phyloP scores from a whole-genome alignment of 148 eudicot genomes.

The Fallopia convolvulus region DNA sequence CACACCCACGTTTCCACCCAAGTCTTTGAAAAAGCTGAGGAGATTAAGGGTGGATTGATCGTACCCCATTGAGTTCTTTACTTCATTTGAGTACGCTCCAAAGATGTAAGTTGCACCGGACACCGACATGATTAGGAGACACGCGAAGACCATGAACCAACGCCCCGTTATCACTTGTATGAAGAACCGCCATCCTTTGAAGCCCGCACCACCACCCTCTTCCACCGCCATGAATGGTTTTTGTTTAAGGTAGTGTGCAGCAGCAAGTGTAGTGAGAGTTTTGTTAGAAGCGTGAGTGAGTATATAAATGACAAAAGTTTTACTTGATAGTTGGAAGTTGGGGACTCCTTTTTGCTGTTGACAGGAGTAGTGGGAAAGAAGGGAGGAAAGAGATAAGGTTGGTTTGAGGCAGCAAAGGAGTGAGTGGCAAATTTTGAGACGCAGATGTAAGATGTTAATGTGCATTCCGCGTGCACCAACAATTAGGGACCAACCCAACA shows the following conservation, averaged over 20 bases:
- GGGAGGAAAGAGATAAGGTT: neutral
- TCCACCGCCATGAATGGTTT: neutral
- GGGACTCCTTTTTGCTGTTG: neutral
- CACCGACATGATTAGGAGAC: conserved; percentile 4
- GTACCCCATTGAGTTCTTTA: neutral
- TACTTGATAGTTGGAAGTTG: neutral
- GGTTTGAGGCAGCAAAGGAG: neutral
- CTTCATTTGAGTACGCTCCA: conserved; percentile 5
- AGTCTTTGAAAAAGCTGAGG: conserved; percentile 11
- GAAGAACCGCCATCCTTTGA: neutral
- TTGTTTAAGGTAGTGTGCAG: too few relatives aligned
- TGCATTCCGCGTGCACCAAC: conserved; percentile 1
- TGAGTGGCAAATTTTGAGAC: neutral
- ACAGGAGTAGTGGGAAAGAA: neutral
- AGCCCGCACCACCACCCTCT: neutral
- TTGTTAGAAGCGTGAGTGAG: neutral
- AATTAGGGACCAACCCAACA: neutral
- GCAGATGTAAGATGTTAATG: neutral
- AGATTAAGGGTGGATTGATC: conserved; percentile 14
- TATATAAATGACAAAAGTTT: neutral
- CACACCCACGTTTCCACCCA: conserved; percentile 8
- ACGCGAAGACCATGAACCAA: conserved; percentile 15
- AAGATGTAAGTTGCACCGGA: conserved; percentile 12
- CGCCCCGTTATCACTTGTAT: conserved; percentile 9
- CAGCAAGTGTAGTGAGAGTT: too few relatives aligned